phyloP scores from a whole-genome alignment of 805 yeast species.

The Saccharomycopsis capsularis region DNA sequence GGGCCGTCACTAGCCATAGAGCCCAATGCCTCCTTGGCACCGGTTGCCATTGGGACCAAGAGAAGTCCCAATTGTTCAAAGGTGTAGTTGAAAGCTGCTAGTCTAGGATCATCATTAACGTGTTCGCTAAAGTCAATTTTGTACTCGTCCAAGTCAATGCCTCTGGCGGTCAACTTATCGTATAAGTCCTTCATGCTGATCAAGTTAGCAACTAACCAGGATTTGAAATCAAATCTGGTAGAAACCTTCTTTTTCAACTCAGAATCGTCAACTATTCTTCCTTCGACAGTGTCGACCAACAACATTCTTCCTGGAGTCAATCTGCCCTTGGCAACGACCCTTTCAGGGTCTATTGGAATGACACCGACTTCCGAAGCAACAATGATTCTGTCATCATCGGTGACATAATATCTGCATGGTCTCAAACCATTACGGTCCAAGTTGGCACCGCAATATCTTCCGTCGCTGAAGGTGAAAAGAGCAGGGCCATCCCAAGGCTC shows the following conservation, averaged over 20 bases:
- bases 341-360: constrained; percentile 76
- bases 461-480: constrained; percentile 91
- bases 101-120: constrained; percentile 75
- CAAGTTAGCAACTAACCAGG: constrained; percentile 85
- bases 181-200: constrained; percentile 75
- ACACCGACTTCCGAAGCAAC: constrained; percentile 99
- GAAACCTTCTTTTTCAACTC: constrained; percentile 79
- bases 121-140: constrained; percentile 27
- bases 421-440: constrained; percentile 95
- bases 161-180: constrained; percentile 39
- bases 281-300: constrained; percentile 87
- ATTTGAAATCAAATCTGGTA: constrained; percentile 79
- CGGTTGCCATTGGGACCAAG: constrained; percentile 87
- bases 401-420: constrained; percentile 96
- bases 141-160: constrained; percentile 8
- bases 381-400: constrained; percentile 89
- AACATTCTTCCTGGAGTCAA: constrained; percentile 95
- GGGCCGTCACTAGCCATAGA: constrained; percentile 99
- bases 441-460: constrained; percentile 97
- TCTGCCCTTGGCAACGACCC: constrained; percentile 84
- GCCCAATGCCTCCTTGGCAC: constrained; percentile 91
- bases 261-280: constrained; percentile 87
- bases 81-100: constrained; percentile 88
- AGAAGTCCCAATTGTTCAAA: constrained; percentile 81
- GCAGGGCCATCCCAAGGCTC: constrained; percentile 99